These are phyloP conservation scores for Basidiobolus heterosporus DNA, from an alignment of 371 early-diverging fungal species.

Conservation along the genomic window DNA sequence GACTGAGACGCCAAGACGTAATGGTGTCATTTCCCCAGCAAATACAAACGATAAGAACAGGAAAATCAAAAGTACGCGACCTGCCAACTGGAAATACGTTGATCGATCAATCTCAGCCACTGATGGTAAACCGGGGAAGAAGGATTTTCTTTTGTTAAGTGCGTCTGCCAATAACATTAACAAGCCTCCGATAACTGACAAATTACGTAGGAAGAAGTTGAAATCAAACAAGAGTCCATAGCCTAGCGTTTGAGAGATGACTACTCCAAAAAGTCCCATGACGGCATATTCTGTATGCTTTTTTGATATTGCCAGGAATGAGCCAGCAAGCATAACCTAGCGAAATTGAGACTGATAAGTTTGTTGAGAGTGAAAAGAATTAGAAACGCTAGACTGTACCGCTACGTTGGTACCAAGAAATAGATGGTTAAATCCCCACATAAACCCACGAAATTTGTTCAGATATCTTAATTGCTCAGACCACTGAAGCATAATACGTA, in stretches of 20 bases:
- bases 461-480: conserved; percentile 70
- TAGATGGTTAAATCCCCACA: no score
- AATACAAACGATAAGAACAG: conserved; percentile 78
- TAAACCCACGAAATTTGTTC: conserved; percentile 15
- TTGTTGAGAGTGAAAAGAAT: no score
- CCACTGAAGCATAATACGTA: conserved; percentile 79
- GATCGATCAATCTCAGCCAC: conserved; percentile 63
- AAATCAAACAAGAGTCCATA: conserved; percentile 85
- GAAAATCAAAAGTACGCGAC: conserved; percentile 82
- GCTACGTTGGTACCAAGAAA: no score
- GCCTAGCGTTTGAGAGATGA: conserved; percentile 73
- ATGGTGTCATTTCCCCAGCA: conserved; percentile 60
- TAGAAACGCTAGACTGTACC: no score
- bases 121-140: conserved; percentile 79
- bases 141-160: conserved; percentile 36
- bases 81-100: conserved; percentile 77
- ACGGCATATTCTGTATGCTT: conserved; percentile 67
- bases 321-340: conserved; percentile 61
- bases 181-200: conserved; percentile 83
- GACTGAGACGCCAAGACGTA: conserved; percentile 46
- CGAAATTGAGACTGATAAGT: neutral
- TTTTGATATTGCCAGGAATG: conserved; percentile 56
- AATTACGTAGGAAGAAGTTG: conserved; percentile 76
- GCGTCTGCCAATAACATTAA: conserved; percentile 75
- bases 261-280: conserved; percentile 58